phyloP scores from a whole-genome alignment of 306 rosid species.

The Rosa multiflora region DNA sequence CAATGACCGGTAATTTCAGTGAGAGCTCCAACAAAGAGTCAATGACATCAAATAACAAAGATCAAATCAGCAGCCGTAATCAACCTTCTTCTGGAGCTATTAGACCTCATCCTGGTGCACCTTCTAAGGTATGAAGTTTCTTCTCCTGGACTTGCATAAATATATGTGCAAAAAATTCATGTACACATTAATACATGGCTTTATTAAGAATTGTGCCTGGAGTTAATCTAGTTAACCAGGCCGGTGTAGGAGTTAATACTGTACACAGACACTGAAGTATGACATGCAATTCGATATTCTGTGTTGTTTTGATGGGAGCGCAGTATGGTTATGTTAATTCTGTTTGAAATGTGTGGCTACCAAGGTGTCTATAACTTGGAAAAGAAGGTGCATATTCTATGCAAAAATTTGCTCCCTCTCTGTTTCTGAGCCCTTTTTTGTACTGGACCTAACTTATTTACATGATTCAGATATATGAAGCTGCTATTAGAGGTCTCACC shows the following conservation, averaged over 20 bases:
- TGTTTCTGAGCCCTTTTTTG: no score
- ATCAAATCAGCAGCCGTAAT: constrained; percentile 31
- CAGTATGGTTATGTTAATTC: constrained; percentile 41
- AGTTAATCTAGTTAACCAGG: not conserved
- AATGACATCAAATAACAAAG: constrained; percentile 26
- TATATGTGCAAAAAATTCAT: not conserved
- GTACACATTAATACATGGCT: not conserved
- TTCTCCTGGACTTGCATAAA: not conserved
- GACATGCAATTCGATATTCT: not conserved
- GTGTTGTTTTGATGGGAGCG: not conserved
- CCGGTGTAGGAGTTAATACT: not conserved
- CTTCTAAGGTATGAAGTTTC: constrained; percentile 50
- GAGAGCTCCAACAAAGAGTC: constrained; percentile 22
- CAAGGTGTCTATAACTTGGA: constrained; percentile 92
- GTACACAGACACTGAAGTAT: not conserved
- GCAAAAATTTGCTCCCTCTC: constrained; percentile 2
- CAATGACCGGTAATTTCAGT: constrained; percentile 18
- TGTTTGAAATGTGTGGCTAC: constrained; percentile 93
- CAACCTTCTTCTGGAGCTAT: constrained; percentile 23
- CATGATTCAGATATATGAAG: no score
- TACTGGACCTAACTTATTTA: constrained; percentile 18
- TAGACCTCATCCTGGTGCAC: constrained; percentile 39
- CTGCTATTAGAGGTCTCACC: no score
- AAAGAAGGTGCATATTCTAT: constrained; percentile 49
- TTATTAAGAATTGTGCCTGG: not conserved